phyloP scores from a whole-genome alignment of 1,139 yeast genomes.

The Geotrichum klebahnii region DNA sequence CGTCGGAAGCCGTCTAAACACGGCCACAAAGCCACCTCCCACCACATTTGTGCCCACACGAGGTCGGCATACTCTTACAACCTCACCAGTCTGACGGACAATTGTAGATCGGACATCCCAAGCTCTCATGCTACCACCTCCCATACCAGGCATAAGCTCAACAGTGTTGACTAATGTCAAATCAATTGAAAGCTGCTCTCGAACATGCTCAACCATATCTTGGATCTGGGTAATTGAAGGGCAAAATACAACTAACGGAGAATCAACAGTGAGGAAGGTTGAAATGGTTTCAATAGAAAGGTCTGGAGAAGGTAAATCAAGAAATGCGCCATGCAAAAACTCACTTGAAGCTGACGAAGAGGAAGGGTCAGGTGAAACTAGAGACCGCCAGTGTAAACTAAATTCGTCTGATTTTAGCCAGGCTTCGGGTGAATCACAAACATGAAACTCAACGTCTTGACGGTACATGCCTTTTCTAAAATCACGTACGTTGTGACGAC shows the following conservation, averaged over 20 bases:
- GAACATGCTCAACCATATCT: constrained; percentile 36
- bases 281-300: constrained; percentile 38
- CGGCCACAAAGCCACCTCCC: constrained; percentile 49
- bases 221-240: constrained; percentile 48
- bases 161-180: constrained; percentile 41
- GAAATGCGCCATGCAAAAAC: constrained; percentile 39
- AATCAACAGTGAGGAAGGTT: constrained; percentile 39
- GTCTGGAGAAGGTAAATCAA: constrained; percentile 46
- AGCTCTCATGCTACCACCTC: constrained; percentile 42
- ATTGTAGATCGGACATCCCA: constrained; percentile 38
- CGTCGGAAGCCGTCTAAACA: constrained; percentile 33
- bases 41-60: constrained; percentile 45
- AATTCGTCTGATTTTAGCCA: constrained; percentile 39
- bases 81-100: constrained; percentile 41
- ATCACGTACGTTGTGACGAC: constrained; percentile 39
- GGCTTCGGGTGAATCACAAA: constrained; percentile 41
- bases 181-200: constrained; percentile 35
- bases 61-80: constrained; percentile 47
- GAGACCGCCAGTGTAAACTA: constrained; percentile 24
- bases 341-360: not conserved
- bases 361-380: constrained; percentile 6
- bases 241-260: constrained; percentile 44
- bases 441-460: constrained; percentile 45
- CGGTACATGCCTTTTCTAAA: constrained; percentile 44
- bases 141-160: constrained; percentile 46